These are phyloP conservation scores for Alternaria rosae DNA, from an alignment of 2,329 filamentous ascomycete genomes.

Conservation along the genomic window DNA sequence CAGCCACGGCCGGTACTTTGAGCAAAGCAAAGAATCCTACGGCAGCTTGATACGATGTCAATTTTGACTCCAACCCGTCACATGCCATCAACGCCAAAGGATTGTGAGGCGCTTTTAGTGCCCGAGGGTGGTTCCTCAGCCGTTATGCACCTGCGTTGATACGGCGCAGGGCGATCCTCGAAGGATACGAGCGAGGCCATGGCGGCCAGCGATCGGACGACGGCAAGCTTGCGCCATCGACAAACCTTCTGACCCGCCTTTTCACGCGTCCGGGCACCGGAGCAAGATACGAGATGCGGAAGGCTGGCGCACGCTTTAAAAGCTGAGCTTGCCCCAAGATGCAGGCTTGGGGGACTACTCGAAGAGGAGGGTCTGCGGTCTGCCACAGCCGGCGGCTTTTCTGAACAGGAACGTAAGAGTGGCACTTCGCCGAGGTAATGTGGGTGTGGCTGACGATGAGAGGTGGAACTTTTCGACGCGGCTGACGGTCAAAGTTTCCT, in stretches of 20 bases:
- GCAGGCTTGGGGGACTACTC: slow-evolving; percentile 3
- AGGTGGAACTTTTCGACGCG: slow-evolving; percentile 28
- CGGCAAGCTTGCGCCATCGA: slow-evolving; percentile 28
- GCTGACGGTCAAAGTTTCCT: slow-evolving; percentile 13
- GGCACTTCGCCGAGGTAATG: slow-evolving; percentile 12
- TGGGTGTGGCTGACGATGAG: slow-evolving; percentile 20
- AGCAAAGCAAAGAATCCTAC: slow-evolving; percentile 11
- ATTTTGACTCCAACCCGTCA: slow-evolving; percentile 31
- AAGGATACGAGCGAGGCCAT: slow-evolving; percentile 21
- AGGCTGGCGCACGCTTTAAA: slow-evolving; percentile 11
- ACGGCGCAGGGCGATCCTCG: slow-evolving; percentile 15
- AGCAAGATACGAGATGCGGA: slow-evolving; percentile 22
- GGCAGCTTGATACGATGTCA: slow-evolving; percentile 20
- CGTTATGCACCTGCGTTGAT: slow-evolving; percentile 16
- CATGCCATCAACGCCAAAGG: slow-evolving; percentile 30
- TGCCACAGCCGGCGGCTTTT: slow-evolving; percentile 10
- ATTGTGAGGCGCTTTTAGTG: slow-evolving; percentile 44
- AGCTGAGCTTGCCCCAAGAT: slow-evolving; percentile 9
- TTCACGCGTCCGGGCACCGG: slow-evolving; percentile 6
- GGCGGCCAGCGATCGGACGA: slow-evolving; percentile 28
- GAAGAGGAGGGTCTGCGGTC: background rate
- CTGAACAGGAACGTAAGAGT: slow-evolving; percentile 1
- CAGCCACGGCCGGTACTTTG: slow-evolving; percentile 12
- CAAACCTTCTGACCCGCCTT: slow-evolving; percentile 20
- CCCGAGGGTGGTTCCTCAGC: slow-evolving; percentile 28